Base-by-base conservation (phyloP, 169 alveolate genomes). In the Amoebophrya sp. region DNA sequence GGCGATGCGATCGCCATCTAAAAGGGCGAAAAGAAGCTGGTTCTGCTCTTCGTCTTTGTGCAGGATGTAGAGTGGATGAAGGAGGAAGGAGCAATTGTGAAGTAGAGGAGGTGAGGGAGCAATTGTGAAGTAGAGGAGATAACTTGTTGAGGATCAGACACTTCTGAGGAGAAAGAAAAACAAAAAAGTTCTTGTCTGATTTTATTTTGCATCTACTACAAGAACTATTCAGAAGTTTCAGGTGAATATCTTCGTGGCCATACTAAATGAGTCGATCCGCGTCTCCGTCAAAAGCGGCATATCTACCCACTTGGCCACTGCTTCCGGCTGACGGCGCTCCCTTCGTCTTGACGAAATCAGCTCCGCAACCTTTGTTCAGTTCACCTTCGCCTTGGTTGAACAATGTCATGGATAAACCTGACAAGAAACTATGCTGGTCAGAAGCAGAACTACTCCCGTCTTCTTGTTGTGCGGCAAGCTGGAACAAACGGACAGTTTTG, bases 261-360 rank as follows among this genome's bases (percentile, higher is more conserved):
- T 93, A 97, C 92, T 95, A 96, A 29, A 97, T 95, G 29, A 96
- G 91, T 93, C 99, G 96, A 89, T 97, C 99, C 23, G 98, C 98
- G 93, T 97, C 99, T 6, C 99, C 99, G 95, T 97, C 96, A 29
- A 95, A 91, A 29, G 96, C 90, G 90, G 93, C 94, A 40, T 94
- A 94, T 0, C 41, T 38, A 0, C 55, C 94, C n/a, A n/a, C n/a
- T 33, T 92, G 89, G 39, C 91, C 93, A 29, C n/a, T 12, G 34
- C 89, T 55, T 23, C 29, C 53, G 2, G 18, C 55, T 2, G 89
- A 90, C 91, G 54, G 89, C 89, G 38, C 53, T 77, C 92, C 91
- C 91, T 94, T 94, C 92, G 96, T 97, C 92, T 97, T 97, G 29
- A 96, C 97, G 90, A 83, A 95, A 90, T 97, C 99, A 26, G 98